Evolutionary conservation across 371 early-diverging fungal genomes (phyloP).

Genomic region (Mucor racemosus): DNA sequence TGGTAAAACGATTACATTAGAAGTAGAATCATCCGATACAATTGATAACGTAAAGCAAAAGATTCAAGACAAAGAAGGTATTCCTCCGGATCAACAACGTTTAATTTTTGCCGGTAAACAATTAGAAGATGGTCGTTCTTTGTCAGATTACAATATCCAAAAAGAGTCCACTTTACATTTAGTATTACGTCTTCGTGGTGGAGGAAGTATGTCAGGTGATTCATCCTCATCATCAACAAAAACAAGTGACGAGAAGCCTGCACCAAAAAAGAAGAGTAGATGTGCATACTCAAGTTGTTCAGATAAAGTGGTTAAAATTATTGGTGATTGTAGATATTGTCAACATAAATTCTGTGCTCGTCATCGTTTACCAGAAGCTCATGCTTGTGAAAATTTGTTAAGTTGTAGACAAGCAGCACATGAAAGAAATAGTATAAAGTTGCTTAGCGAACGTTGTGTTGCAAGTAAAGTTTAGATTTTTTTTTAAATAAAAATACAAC

Average conservation of each 20-base stretch:
- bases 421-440: slow-evolving; percentile 56
- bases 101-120: slow-evolving; percentile 98
- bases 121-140: slow-evolving; percentile 90
- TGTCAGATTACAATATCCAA: slow-evolving; percentile 89
- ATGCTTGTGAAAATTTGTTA: slow-evolving; percentile 66
- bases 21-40: slow-evolving; percentile 89
- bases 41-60: slow-evolving; percentile 92
- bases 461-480: slow-evolving; percentile 61
- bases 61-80: slow-evolving; percentile 93
- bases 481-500: not conserved
- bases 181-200: slow-evolving; percentile 23
- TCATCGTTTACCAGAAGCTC: slow-evolving; percentile 73
- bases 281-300: slow-evolving; percentile 47
- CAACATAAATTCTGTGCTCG: slow-evolving; percentile 57
- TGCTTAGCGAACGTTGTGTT: slow-evolving; percentile 71
- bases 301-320: slow-evolving; percentile 49
- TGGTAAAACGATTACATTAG: slow-evolving; percentile 87
- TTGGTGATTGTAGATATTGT: slow-evolving; percentile 60
- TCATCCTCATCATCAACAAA: slow-evolving; percentile 8
- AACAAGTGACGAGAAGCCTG: slow-evolving; percentile 12
- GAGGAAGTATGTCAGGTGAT: slow-evolving; percentile 8
- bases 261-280: slow-evolving; percentile 31
- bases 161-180: slow-evolving; percentile 69
- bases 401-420: slow-evolving; percentile 60
- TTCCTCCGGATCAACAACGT: slow-evolving; percentile 86